Evolutionary conservation across 345 rosid species (phyloP).

Genomic region (Lepidium africanum): DNA sequence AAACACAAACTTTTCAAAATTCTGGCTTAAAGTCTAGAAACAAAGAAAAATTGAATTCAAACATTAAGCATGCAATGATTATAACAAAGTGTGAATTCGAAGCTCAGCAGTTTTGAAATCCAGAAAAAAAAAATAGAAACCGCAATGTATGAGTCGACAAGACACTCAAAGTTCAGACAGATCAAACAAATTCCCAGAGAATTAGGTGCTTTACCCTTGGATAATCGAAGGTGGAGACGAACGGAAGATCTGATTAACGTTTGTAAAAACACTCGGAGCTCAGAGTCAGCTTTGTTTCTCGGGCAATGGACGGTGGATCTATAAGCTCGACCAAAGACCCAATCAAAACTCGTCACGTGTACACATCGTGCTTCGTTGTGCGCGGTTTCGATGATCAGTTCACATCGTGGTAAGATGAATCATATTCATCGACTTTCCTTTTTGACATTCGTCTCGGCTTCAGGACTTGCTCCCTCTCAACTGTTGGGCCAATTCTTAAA

Average conservation of each 20-base stretch:
- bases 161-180: not conserved
- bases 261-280: not conserved
- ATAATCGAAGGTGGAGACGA: constrained; percentile 6
- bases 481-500: not conserved
- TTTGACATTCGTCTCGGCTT: not conserved
- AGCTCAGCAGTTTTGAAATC: not conserved
- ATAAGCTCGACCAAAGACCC: not conserved
- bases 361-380: constrained; percentile 23
- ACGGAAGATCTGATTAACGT: constrained; percentile 4
- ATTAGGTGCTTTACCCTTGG: constrained; percentile 1
- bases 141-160: not conserved
- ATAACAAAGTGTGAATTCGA: not conserved
- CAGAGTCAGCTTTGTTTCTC: not conserved
- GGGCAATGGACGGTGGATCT: constrained; percentile 9
- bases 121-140: not conserved
- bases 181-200: not conserved
- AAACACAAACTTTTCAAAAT: not conserved
- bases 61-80: not conserved
- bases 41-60: not conserved
- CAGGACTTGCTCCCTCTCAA: not conserved
- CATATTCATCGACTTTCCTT: not conserved
- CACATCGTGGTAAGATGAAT: constrained; percentile 24
- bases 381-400: not conserved
- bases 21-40: not conserved
- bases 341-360: not conserved